A percentile compares a stretch with the other conserved stretches of the same genome.
These are phyloP conservation scores for Trichoderma atroviride DNA, from an alignment of 2,329 filamentous ascomycete species.

Conservation along the genomic window DNA sequence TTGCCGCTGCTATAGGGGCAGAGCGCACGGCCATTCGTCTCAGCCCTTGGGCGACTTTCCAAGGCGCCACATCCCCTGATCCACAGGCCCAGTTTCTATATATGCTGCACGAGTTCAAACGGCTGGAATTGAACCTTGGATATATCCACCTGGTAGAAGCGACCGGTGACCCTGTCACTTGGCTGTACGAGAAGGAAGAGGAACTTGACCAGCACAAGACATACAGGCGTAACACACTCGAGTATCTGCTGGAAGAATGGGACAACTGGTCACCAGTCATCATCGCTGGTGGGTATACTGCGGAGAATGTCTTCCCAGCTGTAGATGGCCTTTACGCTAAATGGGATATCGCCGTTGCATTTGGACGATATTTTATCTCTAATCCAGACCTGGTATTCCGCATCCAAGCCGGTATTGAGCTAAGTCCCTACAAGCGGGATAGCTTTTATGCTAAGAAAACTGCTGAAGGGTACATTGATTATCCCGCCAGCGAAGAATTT, in stretches of 20 bases:
- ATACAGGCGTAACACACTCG: neutral
- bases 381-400: conserved; percentile 39
- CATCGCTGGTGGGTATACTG: conserved; percentile 35
- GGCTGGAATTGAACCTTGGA: neutral
- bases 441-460: conserved; percentile 35
- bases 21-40: conserved; percentile 57
- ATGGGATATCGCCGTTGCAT: conserved; percentile 31
- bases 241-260: conserved; percentile 12
- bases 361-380: conserved; percentile 37
- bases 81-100: conserved; percentile 37
- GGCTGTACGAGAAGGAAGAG: conserved; percentile 1
- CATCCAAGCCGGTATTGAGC: conserved; percentile 32
- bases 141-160: conserved; percentile 19
- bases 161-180: conserved; percentile 1
- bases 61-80: conserved; percentile 34
- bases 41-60: conserved; percentile 50
- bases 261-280: conserved; percentile 32
- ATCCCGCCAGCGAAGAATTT: conserved; percentile 21
- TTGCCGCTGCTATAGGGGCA: conserved; percentile 49
- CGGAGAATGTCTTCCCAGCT: conserved; percentile 29
- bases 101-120: conserved; percentile 35
- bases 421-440: conserved; percentile 33
- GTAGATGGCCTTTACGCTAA: conserved; percentile 30
- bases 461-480: conserved; percentile 26
- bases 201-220: neutral